A percentile compares a stretch with the other conserved stretches of the same genome.
These are phyloP conservation scores for Brassica nigra DNA, from an alignment of 345 rosid genomes.

Conservation along the genomic window DNA sequence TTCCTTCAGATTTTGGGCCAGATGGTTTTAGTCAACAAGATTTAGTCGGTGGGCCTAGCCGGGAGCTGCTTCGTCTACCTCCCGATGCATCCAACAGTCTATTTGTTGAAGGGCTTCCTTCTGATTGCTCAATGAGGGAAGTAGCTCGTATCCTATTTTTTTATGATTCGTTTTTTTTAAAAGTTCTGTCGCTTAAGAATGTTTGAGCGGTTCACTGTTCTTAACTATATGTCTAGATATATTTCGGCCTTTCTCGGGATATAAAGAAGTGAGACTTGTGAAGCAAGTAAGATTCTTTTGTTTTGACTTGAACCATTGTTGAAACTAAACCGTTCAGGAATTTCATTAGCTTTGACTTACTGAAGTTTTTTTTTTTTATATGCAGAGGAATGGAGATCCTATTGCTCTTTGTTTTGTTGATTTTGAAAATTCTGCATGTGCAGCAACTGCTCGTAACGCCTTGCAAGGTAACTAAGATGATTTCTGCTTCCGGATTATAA, in stretches of 20 bases:
- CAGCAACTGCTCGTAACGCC: conserved; percentile 87
- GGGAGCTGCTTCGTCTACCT: conserved; percentile 58
- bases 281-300: conserved; percentile 55
- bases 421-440: conserved; percentile 75
- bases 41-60: conserved; percentile 48
- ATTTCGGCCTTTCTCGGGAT: conserved; percentile 84
- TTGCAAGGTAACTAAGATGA: conserved; percentile 63
- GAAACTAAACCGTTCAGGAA: neutral
- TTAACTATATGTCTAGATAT: conserved; percentile 60
- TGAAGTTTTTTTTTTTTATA: neutral
- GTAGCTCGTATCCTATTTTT: conserved; percentile 81
- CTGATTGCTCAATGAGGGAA: conserved; percentile 70
- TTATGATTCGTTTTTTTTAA: neutral
- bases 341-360: conserved; percentile 6
- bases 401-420: conserved; percentile 88
- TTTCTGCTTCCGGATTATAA: neutral
- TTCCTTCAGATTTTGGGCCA: conserved; percentile 47
- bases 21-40: conserved; percentile 51
- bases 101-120: conserved; percentile 82
- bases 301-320: neutral
- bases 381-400: conserved; percentile 87
- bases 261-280: conserved; percentile 78
- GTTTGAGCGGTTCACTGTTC: conserved; percentile 31
- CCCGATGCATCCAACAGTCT: conserved; percentile 76
- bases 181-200: neutral